A percentile compares a stretch with the other conserved stretches of the same genome.
phyloP scores from a whole-genome alignment of 2,329 filamentous ascomycete genomes.

The Sphaerulina vaccinii region DNA sequence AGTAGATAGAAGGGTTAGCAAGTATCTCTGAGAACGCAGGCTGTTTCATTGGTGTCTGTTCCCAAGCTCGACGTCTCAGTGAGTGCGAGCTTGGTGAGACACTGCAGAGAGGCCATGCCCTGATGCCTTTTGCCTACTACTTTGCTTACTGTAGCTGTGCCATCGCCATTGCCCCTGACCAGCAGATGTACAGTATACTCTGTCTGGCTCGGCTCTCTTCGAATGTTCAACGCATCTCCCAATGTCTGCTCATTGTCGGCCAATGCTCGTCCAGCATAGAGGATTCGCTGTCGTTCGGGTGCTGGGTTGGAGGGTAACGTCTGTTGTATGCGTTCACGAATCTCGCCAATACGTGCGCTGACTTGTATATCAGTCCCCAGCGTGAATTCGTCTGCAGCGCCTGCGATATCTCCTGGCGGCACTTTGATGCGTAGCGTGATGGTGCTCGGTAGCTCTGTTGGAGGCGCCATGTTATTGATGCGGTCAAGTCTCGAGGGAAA shows the following conservation, averaged over 20 bases:
- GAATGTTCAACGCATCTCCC: constrained; percentile 50
- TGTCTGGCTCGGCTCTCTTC: constrained; percentile 46
- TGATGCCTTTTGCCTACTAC: too few relatives aligned
- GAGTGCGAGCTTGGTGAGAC: too few relatives aligned
- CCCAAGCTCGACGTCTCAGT: too few relatives aligned
- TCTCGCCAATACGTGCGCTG: constrained; percentile 48
- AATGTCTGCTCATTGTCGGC: constrained; percentile 51
- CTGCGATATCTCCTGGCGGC: constrained; percentile 33
- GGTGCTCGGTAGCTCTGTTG: constrained; percentile 29
- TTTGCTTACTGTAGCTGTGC: constrained; percentile 17
- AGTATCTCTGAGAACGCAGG: too few relatives aligned
- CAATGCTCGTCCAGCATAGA: constrained; percentile 57
- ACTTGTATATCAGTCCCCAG: constrained; percentile 30
- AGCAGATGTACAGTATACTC: constrained; percentile 39
- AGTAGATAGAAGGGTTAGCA: too few relatives aligned
- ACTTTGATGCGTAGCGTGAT: constrained; percentile 37
- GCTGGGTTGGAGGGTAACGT: constrained; percentile 48
- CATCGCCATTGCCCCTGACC: constrained; percentile 29
- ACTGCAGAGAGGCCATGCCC: too few relatives aligned
- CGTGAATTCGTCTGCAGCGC: constrained; percentile 30
- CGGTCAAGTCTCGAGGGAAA: too few relatives aligned
- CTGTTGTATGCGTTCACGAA: constrained; percentile 55
- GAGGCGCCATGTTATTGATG: constrained; percentile 28
- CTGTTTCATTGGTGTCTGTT: too few relatives aligned
- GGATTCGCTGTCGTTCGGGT: constrained; percentile 54